Evolutionary conservation across 2,329 filamentous ascomycete species (phyloP), one percentile per base, ranked within the genome.

Genomic region (Aspergillus awamori): DNA sequence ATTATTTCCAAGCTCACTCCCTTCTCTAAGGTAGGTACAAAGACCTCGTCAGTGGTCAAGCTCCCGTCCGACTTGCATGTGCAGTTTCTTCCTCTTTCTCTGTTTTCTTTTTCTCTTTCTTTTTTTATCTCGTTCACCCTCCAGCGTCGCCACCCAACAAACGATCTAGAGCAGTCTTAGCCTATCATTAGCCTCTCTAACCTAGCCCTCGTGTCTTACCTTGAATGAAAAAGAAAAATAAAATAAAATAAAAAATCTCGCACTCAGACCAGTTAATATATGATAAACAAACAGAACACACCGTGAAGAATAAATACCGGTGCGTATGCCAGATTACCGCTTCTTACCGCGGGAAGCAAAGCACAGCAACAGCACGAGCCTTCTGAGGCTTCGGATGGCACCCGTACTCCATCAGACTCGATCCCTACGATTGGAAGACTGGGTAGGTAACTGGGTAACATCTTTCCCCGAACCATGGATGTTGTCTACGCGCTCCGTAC

Each of bases 381-480:
- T 39, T 56, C 39, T 43, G 39, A 56, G 53, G 39, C 53, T 28
- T 56, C 53, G 24, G 53, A 47, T 41, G 39, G 47, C 47, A 51
- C 47, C 33, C 47, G 47, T 51, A 30, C 47, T 30, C 47, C 47
- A 33, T 51, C 47, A 7, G 26, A 15, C 47, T 33, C 47, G 15
- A 30, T n/a, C n/a, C 24, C 47, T 51, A 30, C 47, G 24, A 51
- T 51, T 51, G 47, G 47, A 33, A 51, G 47, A 51, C 15, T 8
- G 47, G 7, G 15, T 13, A 28, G 47, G 47, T 30, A 51, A 17
- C 47, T 17, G 30, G 17, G 17, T 17, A 45, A 22, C 41, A 45
- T 11, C n/a, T 15, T 11, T 28, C 26, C 24, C 47, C 47, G 47
- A 51, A 51, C 47, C 47, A 51, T 51, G 47, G 47, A 51, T 51